These are phyloP conservation scores for Butyriboletus appendiculatus DNA, from an alignment of 1,284 basidiomycete species.

Conservation along the genomic window DNA sequence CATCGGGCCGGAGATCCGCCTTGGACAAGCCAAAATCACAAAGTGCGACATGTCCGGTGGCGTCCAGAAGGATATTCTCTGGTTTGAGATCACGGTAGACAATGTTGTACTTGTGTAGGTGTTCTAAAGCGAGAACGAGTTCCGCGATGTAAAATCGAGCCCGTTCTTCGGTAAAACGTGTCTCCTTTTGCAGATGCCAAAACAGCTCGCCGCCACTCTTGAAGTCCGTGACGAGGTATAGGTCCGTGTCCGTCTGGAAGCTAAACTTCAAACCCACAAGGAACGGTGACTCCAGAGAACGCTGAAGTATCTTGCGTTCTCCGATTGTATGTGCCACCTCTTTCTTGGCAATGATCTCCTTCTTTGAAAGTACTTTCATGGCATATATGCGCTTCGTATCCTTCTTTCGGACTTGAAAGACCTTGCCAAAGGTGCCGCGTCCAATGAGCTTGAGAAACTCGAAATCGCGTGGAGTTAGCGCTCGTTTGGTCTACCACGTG, in stretches of 20 bases:
- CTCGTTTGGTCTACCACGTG: conserved; percentile 66
- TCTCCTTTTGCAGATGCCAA: conserved; percentile 96
- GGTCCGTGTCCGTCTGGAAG: conserved; percentile 95
- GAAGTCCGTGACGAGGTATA: conserved; percentile 99
- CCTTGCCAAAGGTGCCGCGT: conserved; percentile 97
- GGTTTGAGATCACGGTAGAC: conserved; percentile 98
- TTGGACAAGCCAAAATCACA: conserved; percentile 99
- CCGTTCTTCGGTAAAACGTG: conserved; percentile 88
- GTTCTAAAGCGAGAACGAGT: conserved; percentile 90
- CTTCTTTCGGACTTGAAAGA: conserved; percentile 98
- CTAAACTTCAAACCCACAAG: conserved; percentile 98
- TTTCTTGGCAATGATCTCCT: conserved; percentile 98
- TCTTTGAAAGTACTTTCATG: conserved; percentile 99
- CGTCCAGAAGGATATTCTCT: conserved; percentile 96
- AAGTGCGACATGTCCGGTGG: conserved; percentile 94
- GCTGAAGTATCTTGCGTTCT: conserved; percentile 97
- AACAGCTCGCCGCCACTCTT: conserved; percentile 99
- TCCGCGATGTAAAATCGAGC: conserved; percentile 97
- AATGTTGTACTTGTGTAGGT: conserved; percentile 96
- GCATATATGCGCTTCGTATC: conserved; percentile 99
- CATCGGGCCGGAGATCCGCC: conserved; percentile 90
- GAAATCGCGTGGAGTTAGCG: conserved; percentile 90
- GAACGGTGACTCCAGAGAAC: conserved; percentile 94
- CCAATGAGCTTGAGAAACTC: conserved; percentile 99
- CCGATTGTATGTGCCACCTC: conserved; percentile 99